Conservation (phyloP, 2,329 filamentous ascomycete genomes). For the Trichoderma sp. region DNA sequence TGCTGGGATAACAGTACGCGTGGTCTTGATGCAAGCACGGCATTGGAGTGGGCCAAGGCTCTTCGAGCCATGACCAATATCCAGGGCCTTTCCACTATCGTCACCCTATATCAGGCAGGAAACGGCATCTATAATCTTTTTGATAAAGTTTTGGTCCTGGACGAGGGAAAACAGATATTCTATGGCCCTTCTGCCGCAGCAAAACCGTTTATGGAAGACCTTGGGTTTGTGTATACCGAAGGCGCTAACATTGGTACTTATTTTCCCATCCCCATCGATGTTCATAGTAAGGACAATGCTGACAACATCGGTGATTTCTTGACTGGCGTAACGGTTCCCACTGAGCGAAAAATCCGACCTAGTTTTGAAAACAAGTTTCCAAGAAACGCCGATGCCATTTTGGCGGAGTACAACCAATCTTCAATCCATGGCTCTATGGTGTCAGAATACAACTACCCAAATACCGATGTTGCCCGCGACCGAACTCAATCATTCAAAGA, state of each 20-base stretch:
- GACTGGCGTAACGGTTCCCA: constrained; percentile 66
- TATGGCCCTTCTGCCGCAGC: constrained; percentile 63
- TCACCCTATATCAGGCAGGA: constrained; percentile 69
- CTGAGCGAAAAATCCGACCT: constrained; percentile 62
- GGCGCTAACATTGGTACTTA: constrained; percentile 54
- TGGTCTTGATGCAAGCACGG: constrained; percentile 61
- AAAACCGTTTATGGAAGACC: constrained; percentile 62
- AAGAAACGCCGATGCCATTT: constrained; percentile 48
- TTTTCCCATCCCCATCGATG: background rate
- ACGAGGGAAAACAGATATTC: constrained; percentile 65
- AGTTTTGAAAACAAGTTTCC: constrained; percentile 46
- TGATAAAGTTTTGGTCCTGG: constrained; percentile 69
- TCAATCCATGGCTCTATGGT: background rate
- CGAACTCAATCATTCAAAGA: constrained; percentile 56
- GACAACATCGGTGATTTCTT: constrained; percentile 57
- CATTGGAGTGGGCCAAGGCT: constrained; percentile 60
- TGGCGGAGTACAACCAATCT: constrained; percentile 44
- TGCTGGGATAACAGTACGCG: constrained; percentile 70
- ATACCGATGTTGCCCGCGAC: constrained; percentile 47
- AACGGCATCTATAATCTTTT: constrained; percentile 70
- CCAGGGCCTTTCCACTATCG: constrained; percentile 59
- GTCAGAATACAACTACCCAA: constrained; percentile 58
- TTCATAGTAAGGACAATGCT: background rate
- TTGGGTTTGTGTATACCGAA: constrained; percentile 63
- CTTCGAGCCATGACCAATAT: constrained; percentile 65